A percentile compares a stretch with the other conserved stretches of the same genome.
phyloP scores from a whole-genome alignment of 768 basidiomycete genomes.

The Mycena venus region DNA sequence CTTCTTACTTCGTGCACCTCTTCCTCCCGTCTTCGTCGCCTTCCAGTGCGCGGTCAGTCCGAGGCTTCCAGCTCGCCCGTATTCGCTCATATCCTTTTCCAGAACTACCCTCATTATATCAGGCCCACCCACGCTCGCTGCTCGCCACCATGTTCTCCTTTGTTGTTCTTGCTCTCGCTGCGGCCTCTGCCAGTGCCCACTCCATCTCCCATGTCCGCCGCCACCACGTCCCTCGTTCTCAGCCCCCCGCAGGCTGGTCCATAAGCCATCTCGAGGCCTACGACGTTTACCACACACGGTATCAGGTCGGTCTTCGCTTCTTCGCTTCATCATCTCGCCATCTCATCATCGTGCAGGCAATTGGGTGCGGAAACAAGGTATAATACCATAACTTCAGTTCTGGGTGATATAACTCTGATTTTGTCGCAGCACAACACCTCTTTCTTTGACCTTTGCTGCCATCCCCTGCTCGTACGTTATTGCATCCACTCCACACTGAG shows the following conservation, averaged over 20 bases:
- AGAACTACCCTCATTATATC: constrained; percentile 44
- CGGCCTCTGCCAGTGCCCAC: constrained; percentile 53
- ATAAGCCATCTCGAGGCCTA: constrained; percentile 67
- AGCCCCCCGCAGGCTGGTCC: constrained; percentile 59
- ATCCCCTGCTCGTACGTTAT: constrained; percentile 70
- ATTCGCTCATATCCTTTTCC: constrained; percentile 36
- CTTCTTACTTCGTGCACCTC: constrained; percentile 9
- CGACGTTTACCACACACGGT: constrained; percentile 70
- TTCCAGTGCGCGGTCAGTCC: constrained; percentile 41
- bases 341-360: constrained; percentile 12
- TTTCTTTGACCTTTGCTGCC: constrained; percentile 81
- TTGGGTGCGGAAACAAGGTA: constrained; percentile 64
- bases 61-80: constrained; percentile 32
- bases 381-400: no score
- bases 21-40: constrained; percentile 34
- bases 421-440: constrained; percentile 61
- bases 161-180: constrained; percentile 55
- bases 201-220: constrained; percentile 36
- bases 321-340: background rate
- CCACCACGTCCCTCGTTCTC: constrained; percentile 51
- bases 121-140: constrained; percentile 46
- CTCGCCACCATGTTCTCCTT: constrained; percentile 55
- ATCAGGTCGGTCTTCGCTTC: constrained; percentile 56
- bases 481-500: background rate
- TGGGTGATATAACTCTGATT: no score